Percentiles rank a stretch among this genome's conserved stretches.
phyloP scores from a whole-genome alignment of 192 early-diverging fungal genomes.

The Coemansia sp. region DNA sequence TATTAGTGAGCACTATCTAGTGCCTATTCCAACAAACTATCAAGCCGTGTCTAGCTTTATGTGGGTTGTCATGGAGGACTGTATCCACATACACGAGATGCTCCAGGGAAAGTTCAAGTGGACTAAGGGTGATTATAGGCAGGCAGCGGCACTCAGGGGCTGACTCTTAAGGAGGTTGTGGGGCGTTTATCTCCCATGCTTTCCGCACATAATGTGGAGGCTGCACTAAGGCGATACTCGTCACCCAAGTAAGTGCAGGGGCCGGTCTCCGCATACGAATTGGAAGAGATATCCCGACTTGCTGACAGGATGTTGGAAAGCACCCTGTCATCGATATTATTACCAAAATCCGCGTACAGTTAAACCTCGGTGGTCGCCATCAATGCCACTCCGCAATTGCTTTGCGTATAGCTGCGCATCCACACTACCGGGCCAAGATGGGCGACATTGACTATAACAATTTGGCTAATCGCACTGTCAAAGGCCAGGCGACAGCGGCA shows the following conservation, averaged over 20 bases:
- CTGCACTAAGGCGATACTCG: not conserved
- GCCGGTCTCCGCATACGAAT: not conserved
- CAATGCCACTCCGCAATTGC: not conserved
- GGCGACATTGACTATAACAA: too few species aligned
- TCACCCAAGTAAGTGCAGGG: not conserved
- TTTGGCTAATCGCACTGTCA: too few species aligned
- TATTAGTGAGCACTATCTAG: conserved; percentile 5
- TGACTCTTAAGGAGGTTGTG: not conserved
- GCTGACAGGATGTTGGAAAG: not conserved
- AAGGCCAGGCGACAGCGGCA: too few species aligned
- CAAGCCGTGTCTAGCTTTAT: conserved; percentile 19
- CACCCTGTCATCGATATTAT: not conserved
- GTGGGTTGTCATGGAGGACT: conserved; percentile 18
- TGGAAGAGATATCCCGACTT: not conserved
- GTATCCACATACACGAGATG: conserved; percentile 1
- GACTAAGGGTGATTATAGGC: not conserved
- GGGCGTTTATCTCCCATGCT: conserved; percentile 1
- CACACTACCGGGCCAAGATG: too few species aligned
- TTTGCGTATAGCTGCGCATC: not conserved
- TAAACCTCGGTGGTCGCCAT: not conserved
- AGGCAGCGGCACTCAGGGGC: not conserved
- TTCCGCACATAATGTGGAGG: not conserved
- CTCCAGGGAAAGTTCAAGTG: conserved; percentile 1
- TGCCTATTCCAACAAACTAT: not conserved
- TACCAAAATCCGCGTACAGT: not conserved